Base-by-base conservation (phyloP, 345 rosid species). In the Camelina sativa region DNA sequence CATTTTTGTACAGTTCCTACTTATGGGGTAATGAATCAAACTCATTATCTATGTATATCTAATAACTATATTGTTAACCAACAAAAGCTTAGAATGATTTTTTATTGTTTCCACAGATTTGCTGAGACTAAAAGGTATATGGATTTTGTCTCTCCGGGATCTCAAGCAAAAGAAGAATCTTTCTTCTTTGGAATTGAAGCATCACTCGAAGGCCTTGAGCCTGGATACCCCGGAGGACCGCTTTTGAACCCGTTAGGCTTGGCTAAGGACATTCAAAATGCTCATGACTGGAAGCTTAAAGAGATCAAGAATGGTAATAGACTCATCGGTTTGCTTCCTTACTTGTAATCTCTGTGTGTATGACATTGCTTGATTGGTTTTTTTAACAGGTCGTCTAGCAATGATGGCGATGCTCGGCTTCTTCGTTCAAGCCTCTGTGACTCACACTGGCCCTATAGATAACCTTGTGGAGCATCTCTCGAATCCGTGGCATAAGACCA, bases 191-290 rank as follows among this genome's bases (percentile, higher is more conserved):
- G 98, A 47, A 40, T 94, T 78, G 96, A 94, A 86, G 87, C 81
- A 73, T 77, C 97, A 63, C 51, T 94, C 0, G 93, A 83, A 73
- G 98, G 98, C 23, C 72, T 94, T 63, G 95, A 89, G 65, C 97
- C 98, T 0, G 97, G 98, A 61, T 93, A 94, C 62, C 97, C 98
- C 9, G 98, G 98, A 58, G 98, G 98, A 51, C 97, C 98, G 13
- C 79, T 94, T 62, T 75, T 94, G 13, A 91, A 94, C 65, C 98
- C 98, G 9, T 88, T 89, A 62, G 98, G 98, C 6, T 82, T 94
- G 43, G 97, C 97, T 64, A 91, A 88, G 78, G 98, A 94, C 35
- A 83, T 85, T 2, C 67, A 63, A 57, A 85, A 80, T n/a, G 92
- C 96, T 71, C 80, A 67, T 54, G 89, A 81, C 1, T 88, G 83